A percentile compares a stretch with the other conserved stretches of the same genome.
These are phyloP conservation scores for Pichiaceae sp. DNA, from an alignment of 1,139 yeast genomes.

Conservation along the genomic window DNA sequence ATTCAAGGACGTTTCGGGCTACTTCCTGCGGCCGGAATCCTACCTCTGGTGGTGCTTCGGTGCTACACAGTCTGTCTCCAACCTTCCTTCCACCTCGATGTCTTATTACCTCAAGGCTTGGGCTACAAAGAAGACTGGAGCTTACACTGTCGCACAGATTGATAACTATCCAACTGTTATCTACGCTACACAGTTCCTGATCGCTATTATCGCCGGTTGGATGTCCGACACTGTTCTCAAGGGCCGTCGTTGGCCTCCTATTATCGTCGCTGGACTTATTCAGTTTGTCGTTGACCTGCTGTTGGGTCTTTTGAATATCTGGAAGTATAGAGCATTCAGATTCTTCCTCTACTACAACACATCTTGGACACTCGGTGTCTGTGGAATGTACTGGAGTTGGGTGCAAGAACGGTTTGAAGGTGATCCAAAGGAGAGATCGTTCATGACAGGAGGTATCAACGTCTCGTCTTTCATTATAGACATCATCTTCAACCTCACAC, in stretches of 20 bases:
- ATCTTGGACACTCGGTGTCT: slow-evolving; percentile 12
- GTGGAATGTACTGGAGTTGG: slow-evolving; percentile 16
- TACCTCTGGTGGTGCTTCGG: slow-evolving; percentile 6
- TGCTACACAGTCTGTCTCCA: slow-evolving; percentile 1
- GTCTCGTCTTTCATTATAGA: slow-evolving; percentile 13
- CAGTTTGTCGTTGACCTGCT: slow-evolving; percentile 10
- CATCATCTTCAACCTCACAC: slow-evolving; percentile 13
- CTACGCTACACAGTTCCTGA: slow-evolving; percentile 10
- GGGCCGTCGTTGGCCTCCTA: slow-evolving; percentile 18
- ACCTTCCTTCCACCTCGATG: background rate
- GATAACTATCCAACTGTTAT: slow-evolving; percentile 12
- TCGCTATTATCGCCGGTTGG: slow-evolving; percentile 10
- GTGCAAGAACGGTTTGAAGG: slow-evolving; percentile 14
- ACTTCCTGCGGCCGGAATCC: slow-evolving; percentile 14
- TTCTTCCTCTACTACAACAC: slow-evolving; percentile 14
- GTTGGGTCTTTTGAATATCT: slow-evolving; percentile 11
- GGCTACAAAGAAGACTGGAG: slow-evolving; percentile 11
- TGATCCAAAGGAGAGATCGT: slow-evolving; percentile 10
- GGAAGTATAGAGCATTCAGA: slow-evolving; percentile 11
- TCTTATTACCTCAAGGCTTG: slow-evolving; percentile 15
- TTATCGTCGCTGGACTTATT: slow-evolving; percentile 10
- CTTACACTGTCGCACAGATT: slow-evolving; percentile 11
- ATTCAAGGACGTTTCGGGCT: slow-evolving; percentile 14
- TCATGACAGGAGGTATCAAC: slow-evolving; percentile 17
- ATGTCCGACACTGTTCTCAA: slow-evolving; percentile 13